A percentile compares a stretch with the other conserved stretches of the same genome.
Conservation (phyloP, 768 basidiomycete species). For the Collybia nuda region DNA sequence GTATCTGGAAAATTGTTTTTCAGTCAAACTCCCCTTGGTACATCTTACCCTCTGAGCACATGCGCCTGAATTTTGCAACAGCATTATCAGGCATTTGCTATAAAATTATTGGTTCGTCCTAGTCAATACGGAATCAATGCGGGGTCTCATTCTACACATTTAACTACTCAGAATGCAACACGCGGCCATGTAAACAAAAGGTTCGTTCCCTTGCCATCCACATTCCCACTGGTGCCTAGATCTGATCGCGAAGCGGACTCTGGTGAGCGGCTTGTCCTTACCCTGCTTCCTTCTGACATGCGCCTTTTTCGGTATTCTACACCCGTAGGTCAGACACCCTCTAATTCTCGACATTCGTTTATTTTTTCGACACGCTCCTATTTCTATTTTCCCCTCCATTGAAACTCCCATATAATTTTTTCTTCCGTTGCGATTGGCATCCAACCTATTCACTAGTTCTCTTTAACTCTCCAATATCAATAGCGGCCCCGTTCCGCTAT, state of each 20-base stretch:
- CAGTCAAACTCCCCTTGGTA: no score
- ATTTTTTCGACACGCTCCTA: slow-evolving; percentile 12
- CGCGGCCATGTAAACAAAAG: neutral
- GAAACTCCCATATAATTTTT: neutral
- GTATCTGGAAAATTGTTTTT: no score
- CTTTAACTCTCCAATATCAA: neutral
- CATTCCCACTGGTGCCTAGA: slow-evolving; percentile 30
- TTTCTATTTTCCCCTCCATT: slow-evolving; percentile 10
- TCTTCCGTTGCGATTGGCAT: neutral
- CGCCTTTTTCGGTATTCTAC: slow-evolving; percentile 16
- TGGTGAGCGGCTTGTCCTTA: slow-evolving; percentile 4
- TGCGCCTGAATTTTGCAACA: no score
- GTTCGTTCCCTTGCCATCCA: slow-evolving; percentile 20
- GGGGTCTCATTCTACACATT: no score
- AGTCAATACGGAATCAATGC: no score
- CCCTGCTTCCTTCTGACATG: slow-evolving; percentile 9
- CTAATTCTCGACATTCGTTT: slow-evolving; percentile 14
- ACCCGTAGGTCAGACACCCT: slow-evolving; percentile 9
- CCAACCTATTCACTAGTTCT: slow-evolving; percentile 1
- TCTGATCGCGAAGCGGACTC: slow-evolving; percentile 27
- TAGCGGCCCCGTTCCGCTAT: slow-evolving; percentile 8
- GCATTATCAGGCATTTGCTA: no score
- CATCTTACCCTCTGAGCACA: no score
- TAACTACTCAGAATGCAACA: no score
- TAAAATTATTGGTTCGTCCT: no score